Conservation (phyloP, 2,329 filamentous ascomycete species). For the Xylaria sp. region DNA sequence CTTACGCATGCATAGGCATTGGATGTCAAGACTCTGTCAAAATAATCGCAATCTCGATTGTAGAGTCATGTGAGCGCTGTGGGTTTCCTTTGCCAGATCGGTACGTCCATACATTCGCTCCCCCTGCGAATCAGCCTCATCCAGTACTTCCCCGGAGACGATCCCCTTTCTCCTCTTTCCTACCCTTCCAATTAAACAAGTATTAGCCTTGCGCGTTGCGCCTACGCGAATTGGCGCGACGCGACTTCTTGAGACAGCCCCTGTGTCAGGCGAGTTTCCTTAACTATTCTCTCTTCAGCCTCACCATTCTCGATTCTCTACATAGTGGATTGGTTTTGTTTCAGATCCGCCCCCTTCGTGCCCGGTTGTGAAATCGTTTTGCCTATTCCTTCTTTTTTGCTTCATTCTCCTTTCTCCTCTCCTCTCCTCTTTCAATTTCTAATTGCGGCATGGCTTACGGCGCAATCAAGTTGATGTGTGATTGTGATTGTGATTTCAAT, state of each 20-base stretch:
- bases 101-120: constrained; percentile 1
- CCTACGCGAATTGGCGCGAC: constrained; percentile 4
- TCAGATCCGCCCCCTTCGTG: constrained; percentile 18
- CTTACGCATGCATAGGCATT: not conserved
- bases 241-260: constrained; percentile 44
- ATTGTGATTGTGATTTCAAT: not conserved
- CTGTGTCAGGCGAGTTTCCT: constrained; percentile 46
- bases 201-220: constrained; percentile 17
- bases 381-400: not conserved
- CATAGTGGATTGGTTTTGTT: constrained; percentile 38
- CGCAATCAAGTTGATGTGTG: not conserved
- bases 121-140: constrained; percentile 28
- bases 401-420: not conserved
- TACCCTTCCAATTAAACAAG: constrained; percentile 21
- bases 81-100: not conserved
- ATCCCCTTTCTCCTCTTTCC: not conserved
- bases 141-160: not conserved
- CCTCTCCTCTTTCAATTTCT: not conserved
- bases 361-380: not conserved
- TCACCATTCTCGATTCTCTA: constrained; percentile 34
- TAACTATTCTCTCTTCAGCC: constrained; percentile 40
- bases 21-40: not conserved
- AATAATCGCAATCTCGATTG: not conserved
- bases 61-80: constrained; percentile 1
- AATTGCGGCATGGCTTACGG: not conserved